These are phyloP conservation scores for Houttuynia cordata DNA, from an alignment of 164 flowering plant genomes.

Conservation along the genomic window DNA sequence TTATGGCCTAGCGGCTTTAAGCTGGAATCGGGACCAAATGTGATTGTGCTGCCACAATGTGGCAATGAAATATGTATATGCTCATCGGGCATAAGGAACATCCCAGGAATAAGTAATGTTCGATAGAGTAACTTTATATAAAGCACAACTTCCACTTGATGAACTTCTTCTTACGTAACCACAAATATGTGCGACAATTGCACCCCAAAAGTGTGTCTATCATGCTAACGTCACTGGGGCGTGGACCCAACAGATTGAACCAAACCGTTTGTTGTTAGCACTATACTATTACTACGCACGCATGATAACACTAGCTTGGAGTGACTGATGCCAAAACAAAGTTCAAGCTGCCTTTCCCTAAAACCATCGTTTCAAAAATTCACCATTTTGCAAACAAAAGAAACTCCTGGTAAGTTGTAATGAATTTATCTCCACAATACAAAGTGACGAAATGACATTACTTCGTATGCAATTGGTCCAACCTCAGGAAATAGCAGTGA, in stretches of 20 bases:
- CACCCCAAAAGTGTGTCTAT: neutral
- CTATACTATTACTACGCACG: too few species aligned
- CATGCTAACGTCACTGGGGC: slow-evolving; percentile 1
- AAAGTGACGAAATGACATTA: too few species aligned
- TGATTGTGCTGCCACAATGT: neutral
- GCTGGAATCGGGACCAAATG: neutral
- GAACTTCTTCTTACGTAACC: neutral
- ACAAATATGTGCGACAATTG: neutral
- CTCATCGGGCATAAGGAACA: neutral
- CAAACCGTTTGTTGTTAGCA: neutral
- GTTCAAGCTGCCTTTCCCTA: too few species aligned
- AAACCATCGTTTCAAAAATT: too few species aligned
- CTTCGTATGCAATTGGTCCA: too few species aligned
- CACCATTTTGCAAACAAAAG: too few species aligned
- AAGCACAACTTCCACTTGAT: neutral
- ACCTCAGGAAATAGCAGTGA: too few species aligned
- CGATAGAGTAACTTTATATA: neutral
- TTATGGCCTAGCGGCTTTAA: neutral
- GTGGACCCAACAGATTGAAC: neutral
- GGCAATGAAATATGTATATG: neutral
- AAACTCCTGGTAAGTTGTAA: too few species aligned
- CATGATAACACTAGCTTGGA: too few species aligned
- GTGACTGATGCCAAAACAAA: too few species aligned
- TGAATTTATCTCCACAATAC: too few species aligned
- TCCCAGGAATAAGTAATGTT: neutral